Evolutionary conservation across 2,329 filamentous ascomycete genomes (phyloP), one percentile per base, ranked within the genome.

Genomic region (Knoxdaviesia proteae): DNA sequence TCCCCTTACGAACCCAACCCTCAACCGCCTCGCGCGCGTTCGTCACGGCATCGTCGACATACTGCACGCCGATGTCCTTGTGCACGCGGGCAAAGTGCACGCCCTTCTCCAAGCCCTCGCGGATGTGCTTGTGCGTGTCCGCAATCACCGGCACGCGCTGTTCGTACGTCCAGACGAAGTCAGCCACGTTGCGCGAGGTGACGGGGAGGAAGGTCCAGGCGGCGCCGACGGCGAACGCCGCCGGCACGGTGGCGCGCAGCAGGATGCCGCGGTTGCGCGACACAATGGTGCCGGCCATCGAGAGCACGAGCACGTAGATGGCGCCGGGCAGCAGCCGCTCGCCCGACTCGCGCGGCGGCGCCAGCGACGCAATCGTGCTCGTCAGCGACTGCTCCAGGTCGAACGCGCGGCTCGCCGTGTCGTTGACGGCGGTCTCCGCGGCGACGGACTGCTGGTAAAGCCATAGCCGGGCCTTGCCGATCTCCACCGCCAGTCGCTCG

Each of bases 251-350:
- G 43, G 79, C 77, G 50, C 90, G 77, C 43, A 98, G 65, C 48
- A 94, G 58, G 48, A 96, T 70, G 59, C 81, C 87, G 52, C 88
- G 77, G 67, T 93, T 92, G 48, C 88, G 77, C 44, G 83, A 76
- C 44, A 94, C 67, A 57, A 98, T 96, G 60, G 77, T 86, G 51
- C 88, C 90, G 34, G 90, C 84, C 87, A 98, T 94, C 53, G 84
- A 78, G 37, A 87, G 80, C 40, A 98, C 87, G 32, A 94, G 72
- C 39, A 96, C 86, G 63, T 96, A 96, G 51, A 96, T 75, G 46
- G 77, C 69, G 31, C 88, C 88, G 34, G 90, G 90, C 62, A 96
- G 77, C 44, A 98, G 71, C 56, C 77, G 77, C 68, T 98, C 90
- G 57, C 82, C 83, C 47, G 77, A 83, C 61, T 88, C 80, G 53